A percentile compares a stretch with the other conserved stretches of the same genome.
phyloP scores from a whole-genome alignment of 108 stramenopile genomes.

The Cyclotella choctawhatcheeana region DNA sequence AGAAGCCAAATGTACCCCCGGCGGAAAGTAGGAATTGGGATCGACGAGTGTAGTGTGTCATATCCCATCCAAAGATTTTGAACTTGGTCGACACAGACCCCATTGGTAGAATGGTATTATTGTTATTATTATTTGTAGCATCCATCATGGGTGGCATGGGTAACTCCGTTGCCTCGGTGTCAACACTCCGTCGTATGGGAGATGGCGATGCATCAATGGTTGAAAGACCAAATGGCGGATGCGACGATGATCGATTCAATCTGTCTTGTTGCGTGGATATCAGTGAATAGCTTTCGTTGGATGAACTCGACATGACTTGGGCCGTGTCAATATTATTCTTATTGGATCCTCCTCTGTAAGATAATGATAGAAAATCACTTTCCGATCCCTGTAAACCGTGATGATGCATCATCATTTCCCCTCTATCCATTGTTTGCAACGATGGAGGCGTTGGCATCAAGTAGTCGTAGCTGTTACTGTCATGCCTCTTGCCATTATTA shows the following conservation, averaged over 20 bases:
- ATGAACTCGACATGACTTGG: not conserved
- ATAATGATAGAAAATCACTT: constrained; percentile 10
- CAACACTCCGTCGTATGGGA: not conserved
- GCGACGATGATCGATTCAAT: not conserved
- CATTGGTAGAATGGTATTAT: not conserved
- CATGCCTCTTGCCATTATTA: too few relatives aligned
- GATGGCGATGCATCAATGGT: constrained; percentile 15
- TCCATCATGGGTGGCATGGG: not conserved
- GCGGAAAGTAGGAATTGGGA: constrained; percentile 80
- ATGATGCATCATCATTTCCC: too few relatives aligned
- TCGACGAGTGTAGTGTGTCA: constrained; percentile 60
- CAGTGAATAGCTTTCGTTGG: constrained; percentile 17
- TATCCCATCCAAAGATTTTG: constrained; percentile 76
- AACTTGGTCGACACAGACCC: too few relatives aligned
- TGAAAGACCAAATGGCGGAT: constrained; percentile 21
- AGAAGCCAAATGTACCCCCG: constrained; percentile 78
- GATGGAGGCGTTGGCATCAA: constrained; percentile 2
- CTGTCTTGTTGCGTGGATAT: not conserved
- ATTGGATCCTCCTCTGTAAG: not conserved
- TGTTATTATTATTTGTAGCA: not conserved
- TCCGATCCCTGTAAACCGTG: not conserved
- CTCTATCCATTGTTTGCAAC: constrained; percentile 31
- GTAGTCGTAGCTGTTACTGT: too few relatives aligned
- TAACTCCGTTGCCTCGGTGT: not conserved
- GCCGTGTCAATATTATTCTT: not conserved